Evolutionary conservation across 331 rosid genomes (phyloP).

Genomic region (Quercus tomentella): DNA sequence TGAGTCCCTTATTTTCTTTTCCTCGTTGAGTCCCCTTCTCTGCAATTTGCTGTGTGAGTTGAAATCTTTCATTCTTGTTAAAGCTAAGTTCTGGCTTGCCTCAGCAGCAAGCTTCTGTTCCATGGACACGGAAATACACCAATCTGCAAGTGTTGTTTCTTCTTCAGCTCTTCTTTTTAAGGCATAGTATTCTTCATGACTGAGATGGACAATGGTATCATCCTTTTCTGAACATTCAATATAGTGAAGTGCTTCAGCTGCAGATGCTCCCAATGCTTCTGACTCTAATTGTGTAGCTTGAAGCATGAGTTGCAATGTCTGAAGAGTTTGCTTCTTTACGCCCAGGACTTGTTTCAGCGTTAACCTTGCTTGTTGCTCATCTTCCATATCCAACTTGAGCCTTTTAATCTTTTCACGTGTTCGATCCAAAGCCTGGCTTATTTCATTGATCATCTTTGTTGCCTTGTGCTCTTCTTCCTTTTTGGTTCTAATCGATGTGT

Average conservation of each 20-base stretch:
- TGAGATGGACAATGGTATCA: conserved; percentile 24
- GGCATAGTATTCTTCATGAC: conserved; percentile 33
- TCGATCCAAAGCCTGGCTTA: conserved; percentile 30
- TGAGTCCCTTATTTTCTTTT: conserved; percentile 6
- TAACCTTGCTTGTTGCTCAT: conserved; percentile 15
- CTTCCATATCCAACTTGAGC: conserved; percentile 18
- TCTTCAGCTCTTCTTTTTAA: conserved; percentile 34
- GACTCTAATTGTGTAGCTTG: conserved; percentile 41
- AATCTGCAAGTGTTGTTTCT: conserved; percentile 32
- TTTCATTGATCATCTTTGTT: conserved; percentile 22
- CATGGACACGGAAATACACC: conserved; percentile 19
- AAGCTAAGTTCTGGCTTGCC: conserved; percentile 30
- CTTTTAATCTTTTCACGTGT: conserved; percentile 25
- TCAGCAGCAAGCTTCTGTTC: conserved; percentile 45
- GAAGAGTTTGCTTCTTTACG: conserved; percentile 34
- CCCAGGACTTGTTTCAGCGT: conserved; percentile 25
- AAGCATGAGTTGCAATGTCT: conserved; percentile 32
- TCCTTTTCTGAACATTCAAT: conserved; percentile 26
- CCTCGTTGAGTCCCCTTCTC: conserved; percentile 17
- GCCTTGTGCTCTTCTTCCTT: conserved; percentile 32
- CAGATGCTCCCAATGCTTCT: conserved; percentile 37
- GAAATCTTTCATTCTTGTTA: conserved; percentile 31
- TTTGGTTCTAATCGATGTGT: conserved; percentile 29
- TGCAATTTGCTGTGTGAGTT: conserved; percentile 7
- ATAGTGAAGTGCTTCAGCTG: conserved; percentile 27